Conservation (phyloP, 1,284 basidiomycete species). For the Apiotrichum veenhuisii region DNA sequence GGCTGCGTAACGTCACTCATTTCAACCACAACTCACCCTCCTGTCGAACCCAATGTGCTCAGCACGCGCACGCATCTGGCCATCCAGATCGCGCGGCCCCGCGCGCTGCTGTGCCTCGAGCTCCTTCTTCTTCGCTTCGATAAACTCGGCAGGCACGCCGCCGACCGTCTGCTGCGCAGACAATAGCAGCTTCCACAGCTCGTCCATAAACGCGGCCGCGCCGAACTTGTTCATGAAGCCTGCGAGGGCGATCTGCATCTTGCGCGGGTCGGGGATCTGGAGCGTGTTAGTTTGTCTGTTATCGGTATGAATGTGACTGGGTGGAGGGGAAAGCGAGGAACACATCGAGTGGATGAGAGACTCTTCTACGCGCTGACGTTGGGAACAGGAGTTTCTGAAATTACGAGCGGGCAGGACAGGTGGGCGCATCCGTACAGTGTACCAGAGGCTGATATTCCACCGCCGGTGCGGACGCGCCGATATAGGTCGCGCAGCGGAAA, state of each 20-base stretch:
- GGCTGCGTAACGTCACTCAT: too few relatives aligned
- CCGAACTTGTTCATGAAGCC: conserved; percentile 70
- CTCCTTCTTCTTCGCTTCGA: conserved; percentile 94
- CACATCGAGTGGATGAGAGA: too few relatives aligned
- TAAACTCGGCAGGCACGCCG: conserved; percentile 87
- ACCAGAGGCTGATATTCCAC: too few relatives aligned
- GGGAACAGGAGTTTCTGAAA: too few relatives aligned
- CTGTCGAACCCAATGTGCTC: conserved; percentile 6
- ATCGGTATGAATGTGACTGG: neutral
- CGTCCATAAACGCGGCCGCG: conserved; percentile 78
- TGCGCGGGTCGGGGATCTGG: conserved; percentile 83
- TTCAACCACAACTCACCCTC: conserved; percentile 9
- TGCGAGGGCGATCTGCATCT: conserved; percentile 89
- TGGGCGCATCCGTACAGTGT: too few relatives aligned
- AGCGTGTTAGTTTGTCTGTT: conserved; percentile 1
- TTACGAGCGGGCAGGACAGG: too few relatives aligned
- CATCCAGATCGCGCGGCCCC: conserved; percentile 7
- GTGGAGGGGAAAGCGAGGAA: too few relatives aligned
- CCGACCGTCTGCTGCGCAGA: conserved; percentile 85
- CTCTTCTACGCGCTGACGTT: too few relatives aligned
- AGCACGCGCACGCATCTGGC: conserved; percentile 17
- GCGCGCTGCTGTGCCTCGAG: conserved; percentile 70
- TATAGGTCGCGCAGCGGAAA: too few relatives aligned
- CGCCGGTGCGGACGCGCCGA: too few relatives aligned
- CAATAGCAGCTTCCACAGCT: conserved; percentile 83